These are phyloP conservation scores for Aspergillus olivimuriae DNA, from an alignment of 495 filamentous ascomycete species.

Conservation along the genomic window DNA sequence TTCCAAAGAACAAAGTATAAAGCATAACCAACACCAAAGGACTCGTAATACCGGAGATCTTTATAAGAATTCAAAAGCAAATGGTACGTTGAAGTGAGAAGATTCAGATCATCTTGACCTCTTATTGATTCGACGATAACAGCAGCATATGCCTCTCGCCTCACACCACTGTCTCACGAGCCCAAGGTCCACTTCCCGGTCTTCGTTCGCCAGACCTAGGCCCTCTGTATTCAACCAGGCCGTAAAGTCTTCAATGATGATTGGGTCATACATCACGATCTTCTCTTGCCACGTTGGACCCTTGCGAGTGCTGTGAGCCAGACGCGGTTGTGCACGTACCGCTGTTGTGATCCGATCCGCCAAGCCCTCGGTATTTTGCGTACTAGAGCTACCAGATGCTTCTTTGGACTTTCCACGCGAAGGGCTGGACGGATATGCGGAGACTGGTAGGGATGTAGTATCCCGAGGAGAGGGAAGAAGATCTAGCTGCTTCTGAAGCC, in stretches of 20 bases:
- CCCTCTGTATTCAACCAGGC: slow-evolving; percentile 75
- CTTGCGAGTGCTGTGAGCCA: slow-evolving; percentile 15
- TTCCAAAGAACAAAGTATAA: no score
- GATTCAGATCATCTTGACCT: no score
- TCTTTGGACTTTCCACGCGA: no score
- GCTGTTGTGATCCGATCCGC: slow-evolving; percentile 61
- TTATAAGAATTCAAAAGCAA: no score
- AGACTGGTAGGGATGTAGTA: slow-evolving; percentile 4
- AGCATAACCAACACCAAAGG: no score
- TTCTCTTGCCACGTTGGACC: slow-evolving; percentile 74
- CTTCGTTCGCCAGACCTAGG: slow-evolving; percentile 52
- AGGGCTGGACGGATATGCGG: slow-evolving; percentile 6
- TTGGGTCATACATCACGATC: slow-evolving; percentile 90
- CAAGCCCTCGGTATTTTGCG: no score
- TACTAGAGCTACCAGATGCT: no score
- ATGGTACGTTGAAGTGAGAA: no score
- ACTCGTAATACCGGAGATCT: no score
- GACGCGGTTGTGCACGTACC: slow-evolving; percentile 49
- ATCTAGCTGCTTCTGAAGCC: no score
- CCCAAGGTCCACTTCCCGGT: slow-evolving; percentile 53
- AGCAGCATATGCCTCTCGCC: slow-evolving; percentile 69
- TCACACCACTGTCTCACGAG: slow-evolving; percentile 84
- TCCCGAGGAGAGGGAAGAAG: slow-evolving; percentile 1
- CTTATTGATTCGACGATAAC: slow-evolving; percentile 17
- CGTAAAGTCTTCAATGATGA: slow-evolving; percentile 81